phyloP scores from a whole-genome alignment of 305 asterid genomes.

The Fraxinus latifolia region DNA sequence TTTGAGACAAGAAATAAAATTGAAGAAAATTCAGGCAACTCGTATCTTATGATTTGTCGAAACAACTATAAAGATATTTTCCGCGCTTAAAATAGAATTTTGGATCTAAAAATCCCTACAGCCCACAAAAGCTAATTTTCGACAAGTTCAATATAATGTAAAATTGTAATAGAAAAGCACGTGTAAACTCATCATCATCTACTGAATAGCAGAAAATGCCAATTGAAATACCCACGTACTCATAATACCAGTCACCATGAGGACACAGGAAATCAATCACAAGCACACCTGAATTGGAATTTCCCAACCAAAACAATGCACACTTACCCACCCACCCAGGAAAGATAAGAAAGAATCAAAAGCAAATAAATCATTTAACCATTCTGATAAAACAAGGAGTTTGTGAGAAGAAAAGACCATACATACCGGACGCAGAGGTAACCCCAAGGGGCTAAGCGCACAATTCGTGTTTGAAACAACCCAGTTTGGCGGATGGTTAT shows the following conservation, averaged over 20 bases:
- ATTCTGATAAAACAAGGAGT: constrained; percentile 17
- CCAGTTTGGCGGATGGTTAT: constrained; percentile 77
- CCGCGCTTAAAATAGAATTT: neutral
- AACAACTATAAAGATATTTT: neutral
- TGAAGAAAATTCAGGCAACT: neutral
- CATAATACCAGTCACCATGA: neutral
- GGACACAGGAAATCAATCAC: neutral
- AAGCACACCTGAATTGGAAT: neutral
- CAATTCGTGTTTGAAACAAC: constrained; percentile 38
- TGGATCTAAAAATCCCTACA: neutral
- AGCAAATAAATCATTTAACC: neutral
- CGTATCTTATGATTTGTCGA: neutral
- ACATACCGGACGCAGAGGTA: constrained; percentile 86
- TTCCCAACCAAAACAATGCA: neutral
- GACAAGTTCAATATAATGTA: neutral
- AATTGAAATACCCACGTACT: neutral
- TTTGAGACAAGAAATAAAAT: neutral
- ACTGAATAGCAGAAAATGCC: neutral
- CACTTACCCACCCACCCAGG: neutral
- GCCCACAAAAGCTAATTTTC: neutral
- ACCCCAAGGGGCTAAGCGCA: constrained; percentile 68
- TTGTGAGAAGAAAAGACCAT: neutral
- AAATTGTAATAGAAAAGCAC: neutral
- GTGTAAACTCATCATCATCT: neutral
- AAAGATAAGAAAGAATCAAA: neutral